phyloP scores from a whole-genome alignment of 2,329 filamentous ascomycete species.

The Fusarium praegraminearum region DNA sequence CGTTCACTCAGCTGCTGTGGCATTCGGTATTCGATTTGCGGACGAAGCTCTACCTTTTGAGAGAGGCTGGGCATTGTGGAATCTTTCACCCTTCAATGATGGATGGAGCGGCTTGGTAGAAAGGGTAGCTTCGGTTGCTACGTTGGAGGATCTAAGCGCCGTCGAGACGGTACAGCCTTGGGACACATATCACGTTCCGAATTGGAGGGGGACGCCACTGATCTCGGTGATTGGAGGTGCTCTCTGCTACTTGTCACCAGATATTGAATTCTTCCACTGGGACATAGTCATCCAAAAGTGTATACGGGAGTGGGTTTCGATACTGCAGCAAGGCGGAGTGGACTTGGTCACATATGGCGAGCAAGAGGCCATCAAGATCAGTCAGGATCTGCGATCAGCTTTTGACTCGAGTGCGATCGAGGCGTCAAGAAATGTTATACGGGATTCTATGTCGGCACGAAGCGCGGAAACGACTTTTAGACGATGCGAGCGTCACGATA shows the following conservation, averaged over 20 bases:
- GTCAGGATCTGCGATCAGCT: neutral
- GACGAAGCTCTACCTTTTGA: slow-evolving; percentile 21
- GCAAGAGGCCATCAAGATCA: no score
- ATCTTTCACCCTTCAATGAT: neutral
- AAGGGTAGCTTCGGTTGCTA: neutral
- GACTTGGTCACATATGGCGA: slow-evolving; percentile 27
- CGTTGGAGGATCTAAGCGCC: slow-evolving; percentile 11
- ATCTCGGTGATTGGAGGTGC: slow-evolving; percentile 45
- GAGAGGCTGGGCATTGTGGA: no score
- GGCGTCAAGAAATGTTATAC: neutral
- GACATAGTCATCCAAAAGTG: slow-evolving; percentile 30
- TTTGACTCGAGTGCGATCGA: slow-evolving; percentile 39
- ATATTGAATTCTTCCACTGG: slow-evolving; percentile 30
- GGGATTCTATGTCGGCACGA: neutral
- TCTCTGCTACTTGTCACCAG: slow-evolving; percentile 41
- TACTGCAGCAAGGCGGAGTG: slow-evolving; percentile 25
- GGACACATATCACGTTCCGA: slow-evolving; percentile 39
- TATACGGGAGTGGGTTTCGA: slow-evolving; percentile 32
- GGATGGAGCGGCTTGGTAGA: slow-evolving; percentile 22
- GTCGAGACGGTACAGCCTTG: slow-evolving; percentile 40
- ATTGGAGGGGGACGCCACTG: slow-evolving; percentile 43
- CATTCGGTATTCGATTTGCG: slow-evolving; percentile 33
- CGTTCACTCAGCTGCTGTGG: slow-evolving; percentile 44
- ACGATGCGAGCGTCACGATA: no score
- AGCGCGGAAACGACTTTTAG: no score